phyloP scores from a whole-genome alignment of 2,329 filamentous ascomycete species.

The Mycogone perniciosa region DNA sequence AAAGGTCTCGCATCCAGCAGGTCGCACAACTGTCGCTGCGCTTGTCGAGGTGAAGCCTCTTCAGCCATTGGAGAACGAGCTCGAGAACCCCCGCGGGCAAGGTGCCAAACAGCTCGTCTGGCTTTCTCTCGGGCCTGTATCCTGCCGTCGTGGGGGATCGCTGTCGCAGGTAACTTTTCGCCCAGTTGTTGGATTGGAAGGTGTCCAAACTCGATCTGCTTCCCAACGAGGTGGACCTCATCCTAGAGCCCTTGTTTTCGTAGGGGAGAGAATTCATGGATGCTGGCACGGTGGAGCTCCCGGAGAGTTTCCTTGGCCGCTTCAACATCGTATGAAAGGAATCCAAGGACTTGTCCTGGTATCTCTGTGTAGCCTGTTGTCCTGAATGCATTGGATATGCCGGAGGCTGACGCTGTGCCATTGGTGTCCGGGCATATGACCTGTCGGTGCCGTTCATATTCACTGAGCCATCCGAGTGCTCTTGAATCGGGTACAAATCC shows the following conservation, averaged over 20 bases:
- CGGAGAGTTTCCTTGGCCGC: constrained; percentile 31
- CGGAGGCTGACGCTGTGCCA: constrained; percentile 17
- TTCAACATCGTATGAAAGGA: constrained; percentile 25
- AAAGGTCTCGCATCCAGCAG: constrained; percentile 58
- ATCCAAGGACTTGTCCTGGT: constrained; percentile 18
- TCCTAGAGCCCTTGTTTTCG: constrained; percentile 22
- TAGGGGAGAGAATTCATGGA: constrained; percentile 23
- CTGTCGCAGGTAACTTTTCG: constrained; percentile 8
- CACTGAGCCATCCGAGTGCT: constrained; percentile 1
- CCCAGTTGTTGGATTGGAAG: constrained; percentile 25
- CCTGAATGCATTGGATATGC: constrained; percentile 27
- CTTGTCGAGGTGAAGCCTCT: constrained; percentile 42
- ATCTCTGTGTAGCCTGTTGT: constrained; percentile 22
- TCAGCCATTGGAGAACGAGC: constrained; percentile 49
- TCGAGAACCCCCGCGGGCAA: constrained; percentile 54
- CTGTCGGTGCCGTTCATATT: not conserved
- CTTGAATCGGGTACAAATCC: constrained; percentile 9
- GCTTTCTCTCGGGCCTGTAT: constrained; percentile 19
- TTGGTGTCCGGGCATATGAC: constrained; percentile 9
- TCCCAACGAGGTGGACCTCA: constrained; percentile 26
- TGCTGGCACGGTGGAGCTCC: constrained; percentile 18
- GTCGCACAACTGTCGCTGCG: constrained; percentile 52
- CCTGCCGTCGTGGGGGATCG: constrained; percentile 6
- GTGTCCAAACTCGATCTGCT: constrained; percentile 37
- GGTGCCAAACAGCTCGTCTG: constrained; percentile 48